These are phyloP conservation scores for Aspergillus nidulans DNA, from an alignment of 495 filamentous ascomycete genomes.

Conservation along the genomic window DNA sequence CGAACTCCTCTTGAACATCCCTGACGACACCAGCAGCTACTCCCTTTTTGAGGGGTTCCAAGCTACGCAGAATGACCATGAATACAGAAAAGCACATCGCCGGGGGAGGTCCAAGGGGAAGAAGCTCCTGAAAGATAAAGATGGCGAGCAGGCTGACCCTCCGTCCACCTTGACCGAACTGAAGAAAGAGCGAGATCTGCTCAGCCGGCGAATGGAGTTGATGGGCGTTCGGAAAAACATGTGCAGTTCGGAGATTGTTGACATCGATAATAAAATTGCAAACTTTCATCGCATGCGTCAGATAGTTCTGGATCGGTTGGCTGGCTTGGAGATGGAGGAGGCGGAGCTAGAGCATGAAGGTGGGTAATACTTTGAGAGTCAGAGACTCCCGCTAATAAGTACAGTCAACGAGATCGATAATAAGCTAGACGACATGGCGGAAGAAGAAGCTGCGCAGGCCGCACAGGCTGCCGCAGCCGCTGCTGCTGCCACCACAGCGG, in stretches of 20 bases:
- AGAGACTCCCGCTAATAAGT: neutral
- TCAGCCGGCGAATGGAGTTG: slow-evolving; percentile 85
- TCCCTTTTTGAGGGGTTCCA: slow-evolving; percentile 96
- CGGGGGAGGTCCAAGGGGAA: slow-evolving; percentile 65
- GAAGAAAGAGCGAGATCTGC: slow-evolving; percentile 67
- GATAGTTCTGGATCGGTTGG: slow-evolving; percentile 86
- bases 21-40: slow-evolving; percentile 77
- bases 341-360: slow-evolving; percentile 82
- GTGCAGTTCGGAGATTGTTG: slow-evolving; percentile 91
- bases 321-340: slow-evolving; percentile 88
- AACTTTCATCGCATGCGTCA: slow-evolving; percentile 91
- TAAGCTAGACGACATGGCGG: slow-evolving; percentile 79
- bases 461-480: slow-evolving; percentile 46
- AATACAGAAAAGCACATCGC: slow-evolving; percentile 61
- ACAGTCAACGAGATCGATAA: slow-evolving; percentile 78
- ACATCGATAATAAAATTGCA: slow-evolving; percentile 94
- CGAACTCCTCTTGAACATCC: slow-evolving; percentile 81
- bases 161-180: slow-evolving; percentile 64
- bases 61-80: slow-evolving; percentile 65
- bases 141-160: slow-evolving; percentile 42
- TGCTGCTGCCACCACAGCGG: slow-evolving; percentile 31
- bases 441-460: slow-evolving; percentile 65
- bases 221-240: slow-evolving; percentile 93
- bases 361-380: slow-evolving; percentile 35
- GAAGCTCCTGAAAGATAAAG: slow-evolving; percentile 64